Percentiles rank a stretch among this genome's conserved stretches.
phyloP scores from a whole-genome alignment of 2,329 filamentous ascomycete genomes.

The Teratosphaeria pseudoeucalypti region DNA sequence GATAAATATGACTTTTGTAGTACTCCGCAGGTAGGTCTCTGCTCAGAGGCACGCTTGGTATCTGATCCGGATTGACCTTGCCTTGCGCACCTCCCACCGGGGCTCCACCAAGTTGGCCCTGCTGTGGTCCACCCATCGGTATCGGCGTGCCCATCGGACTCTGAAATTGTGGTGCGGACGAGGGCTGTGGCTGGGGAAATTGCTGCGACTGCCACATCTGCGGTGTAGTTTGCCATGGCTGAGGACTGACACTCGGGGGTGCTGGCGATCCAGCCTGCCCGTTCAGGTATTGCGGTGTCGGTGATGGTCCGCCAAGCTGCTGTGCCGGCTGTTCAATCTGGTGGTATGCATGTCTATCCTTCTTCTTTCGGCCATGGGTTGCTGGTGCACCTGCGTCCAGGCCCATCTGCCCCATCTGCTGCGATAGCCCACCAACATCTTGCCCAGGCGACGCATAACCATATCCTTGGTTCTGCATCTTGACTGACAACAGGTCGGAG shows the following conservation, averaged over 20 bases:
- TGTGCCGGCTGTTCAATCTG: conserved; percentile 61
- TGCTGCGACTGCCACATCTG: conserved; percentile 26
- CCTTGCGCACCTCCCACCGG: conserved; percentile 44
- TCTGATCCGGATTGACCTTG: conserved; percentile 79
- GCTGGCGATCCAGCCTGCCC: conserved; percentile 19
- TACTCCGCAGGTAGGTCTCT: conserved; percentile 73
- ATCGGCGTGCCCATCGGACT: conserved; percentile 19
- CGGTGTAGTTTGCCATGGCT: conserved; percentile 27
- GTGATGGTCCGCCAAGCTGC: conserved; percentile 55
- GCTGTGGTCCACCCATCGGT: conserved; percentile 17
- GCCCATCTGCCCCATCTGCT: conserved; percentile 70
- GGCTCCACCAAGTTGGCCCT: conserved; percentile 3
- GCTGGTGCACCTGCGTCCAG: conserved; percentile 45
- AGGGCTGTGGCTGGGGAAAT: conserved; percentile 7
- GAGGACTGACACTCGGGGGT: conserved; percentile 10
- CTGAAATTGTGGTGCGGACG: conserved; percentile 7
- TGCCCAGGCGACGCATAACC: conserved; percentile 1
- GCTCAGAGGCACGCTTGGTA: conserved; percentile 79
- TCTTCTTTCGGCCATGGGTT: conserved; percentile 64
- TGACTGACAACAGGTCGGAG: not conserved
- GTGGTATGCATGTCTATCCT: conserved; percentile 89
- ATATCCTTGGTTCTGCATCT: conserved; percentile 5
- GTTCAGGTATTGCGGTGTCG: conserved; percentile 50
- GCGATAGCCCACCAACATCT: conserved; percentile 38
- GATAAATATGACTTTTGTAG: conserved; percentile 80